phyloP scores from a whole-genome alignment of 2,329 filamentous ascomycete genomes.

The Penicillium sp. region DNA sequence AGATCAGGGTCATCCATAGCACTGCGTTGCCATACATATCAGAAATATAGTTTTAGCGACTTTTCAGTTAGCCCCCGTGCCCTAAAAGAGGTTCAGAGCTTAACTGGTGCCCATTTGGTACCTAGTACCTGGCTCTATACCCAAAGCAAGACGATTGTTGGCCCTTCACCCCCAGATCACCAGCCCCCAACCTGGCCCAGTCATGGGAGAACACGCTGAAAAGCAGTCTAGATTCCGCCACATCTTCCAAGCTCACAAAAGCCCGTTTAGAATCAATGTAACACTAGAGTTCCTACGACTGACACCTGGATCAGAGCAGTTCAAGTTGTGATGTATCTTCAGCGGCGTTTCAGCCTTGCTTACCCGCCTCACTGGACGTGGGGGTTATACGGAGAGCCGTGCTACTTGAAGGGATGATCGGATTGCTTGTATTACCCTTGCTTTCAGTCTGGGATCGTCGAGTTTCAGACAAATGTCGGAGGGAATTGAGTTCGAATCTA shows the following conservation, averaged over 20 bases:
- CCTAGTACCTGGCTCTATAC: constrained; percentile 7
- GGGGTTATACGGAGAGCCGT: not conserved
- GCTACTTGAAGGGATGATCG: not conserved
- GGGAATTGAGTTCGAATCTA: not conserved
- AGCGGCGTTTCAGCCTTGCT: constrained; percentile 5
- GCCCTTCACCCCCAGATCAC: not conserved
- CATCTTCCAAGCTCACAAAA: not conserved
- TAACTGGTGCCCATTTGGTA: not conserved
- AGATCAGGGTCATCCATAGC: not conserved
- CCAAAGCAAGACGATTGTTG: not conserved
- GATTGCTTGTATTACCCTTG: not conserved
- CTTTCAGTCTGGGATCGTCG: not conserved
- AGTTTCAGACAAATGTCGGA: not conserved
- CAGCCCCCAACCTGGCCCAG: constrained; percentile 6
- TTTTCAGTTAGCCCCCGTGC: not conserved
- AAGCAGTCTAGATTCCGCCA: constrained; percentile 11
- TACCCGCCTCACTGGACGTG: not conserved
- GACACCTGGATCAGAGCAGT: not conserved
- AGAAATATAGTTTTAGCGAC: not conserved
- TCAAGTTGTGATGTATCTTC: not conserved
- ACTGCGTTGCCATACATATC: not conserved
- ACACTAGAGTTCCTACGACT: not conserved
- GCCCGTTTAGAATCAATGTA: constrained; percentile 1
- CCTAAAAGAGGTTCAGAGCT: not conserved
- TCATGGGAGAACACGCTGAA: constrained; percentile 14